These are phyloP conservation scores for Vitellaria paradoxa DNA, from an alignment of 179 eudicot species.

Conservation along the genomic window DNA sequence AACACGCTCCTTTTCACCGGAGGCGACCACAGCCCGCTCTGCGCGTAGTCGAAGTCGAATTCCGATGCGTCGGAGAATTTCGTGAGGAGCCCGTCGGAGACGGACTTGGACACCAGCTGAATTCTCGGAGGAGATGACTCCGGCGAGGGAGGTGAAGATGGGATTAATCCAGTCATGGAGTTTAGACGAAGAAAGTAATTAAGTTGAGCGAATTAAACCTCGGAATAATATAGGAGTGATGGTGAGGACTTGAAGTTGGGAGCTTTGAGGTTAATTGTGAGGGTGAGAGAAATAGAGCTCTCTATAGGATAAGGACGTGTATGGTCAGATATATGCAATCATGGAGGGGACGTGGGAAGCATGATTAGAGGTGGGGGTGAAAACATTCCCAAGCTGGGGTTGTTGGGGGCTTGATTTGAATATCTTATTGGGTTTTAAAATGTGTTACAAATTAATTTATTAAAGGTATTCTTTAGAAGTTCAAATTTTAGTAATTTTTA, in stretches of 20 bases:
- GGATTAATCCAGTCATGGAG: neutral
- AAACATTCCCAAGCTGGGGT: too few relatives aligned
- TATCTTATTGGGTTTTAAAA: too few relatives aligned
- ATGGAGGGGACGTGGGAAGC: neutral
- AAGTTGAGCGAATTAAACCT: too few relatives aligned
- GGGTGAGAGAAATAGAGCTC: neutral
- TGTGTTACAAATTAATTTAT: too few relatives aligned
- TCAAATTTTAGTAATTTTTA: too few relatives aligned
- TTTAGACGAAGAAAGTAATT: neutral
- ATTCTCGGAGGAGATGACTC: slow-evolving; percentile 27
- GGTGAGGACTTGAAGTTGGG: too few relatives aligned
- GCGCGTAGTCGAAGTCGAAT: slow-evolving; percentile 46
- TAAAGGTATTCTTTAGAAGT: too few relatives aligned
- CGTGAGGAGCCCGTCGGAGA: slow-evolving; percentile 45
- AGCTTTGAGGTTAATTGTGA: neutral
- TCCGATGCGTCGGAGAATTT: slow-evolving; percentile 59
- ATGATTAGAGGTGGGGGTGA: neutral
- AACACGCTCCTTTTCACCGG: slow-evolving; percentile 40
- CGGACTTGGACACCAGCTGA: slow-evolving; percentile 49
- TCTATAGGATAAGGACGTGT: slow-evolving; percentile 13
- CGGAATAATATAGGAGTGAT: neutral
- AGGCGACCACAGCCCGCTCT: slow-evolving; percentile 68
- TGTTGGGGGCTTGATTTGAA: too few relatives aligned
- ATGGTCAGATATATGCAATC: slow-evolving; percentile 11
- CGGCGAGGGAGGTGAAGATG: neutral